These are phyloP conservation scores for Lachnellula cervina DNA, from an alignment of 2,329 filamentous ascomycete species.

Conservation along the genomic window DNA sequence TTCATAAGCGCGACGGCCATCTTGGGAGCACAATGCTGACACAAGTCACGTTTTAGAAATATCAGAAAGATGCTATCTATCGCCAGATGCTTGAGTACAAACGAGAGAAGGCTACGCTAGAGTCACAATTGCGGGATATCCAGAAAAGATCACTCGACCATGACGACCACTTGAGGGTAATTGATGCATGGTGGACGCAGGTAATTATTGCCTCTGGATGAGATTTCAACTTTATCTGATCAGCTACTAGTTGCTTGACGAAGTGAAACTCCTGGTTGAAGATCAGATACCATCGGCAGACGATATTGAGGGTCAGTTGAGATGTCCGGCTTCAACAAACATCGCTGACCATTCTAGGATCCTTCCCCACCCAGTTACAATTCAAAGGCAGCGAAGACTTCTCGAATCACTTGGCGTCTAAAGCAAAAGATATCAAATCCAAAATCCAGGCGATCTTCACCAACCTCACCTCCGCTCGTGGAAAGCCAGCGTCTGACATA, in stretches of 20 bases:
- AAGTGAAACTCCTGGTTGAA: conserved; percentile 56
- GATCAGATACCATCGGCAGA: conserved; percentile 42
- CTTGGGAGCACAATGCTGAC: conserved; percentile 33
- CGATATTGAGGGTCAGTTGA: conserved; percentile 34
- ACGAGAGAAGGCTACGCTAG: conserved; percentile 76
- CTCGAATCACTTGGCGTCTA: conserved; percentile 71
- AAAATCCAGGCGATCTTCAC: conserved; percentile 67
- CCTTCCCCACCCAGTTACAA: conserved; percentile 53
- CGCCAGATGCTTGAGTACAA: conserved; percentile 99
- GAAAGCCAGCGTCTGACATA: conserved; percentile 60
- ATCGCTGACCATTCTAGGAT: conserved; percentile 38
- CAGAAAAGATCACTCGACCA: conserved; percentile 75
- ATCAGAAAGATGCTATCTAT: conserved; percentile 93
- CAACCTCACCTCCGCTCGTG: conserved; percentile 47
- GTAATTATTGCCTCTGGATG: conserved; percentile 42
- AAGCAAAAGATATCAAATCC: conserved; percentile 69
- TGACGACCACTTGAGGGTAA: conserved; percentile 85
- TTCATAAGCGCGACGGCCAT: conserved; percentile 5
- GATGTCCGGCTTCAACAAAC: conserved; percentile 13
- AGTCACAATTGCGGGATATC: conserved; percentile 75
- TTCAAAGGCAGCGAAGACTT: conserved; percentile 69
- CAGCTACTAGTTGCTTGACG: conserved; percentile 52
- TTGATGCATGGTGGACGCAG: conserved; percentile 94
- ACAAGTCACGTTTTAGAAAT: conserved; percentile 53
- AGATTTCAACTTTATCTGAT: conserved; percentile 11